Evolutionary conservation across 495 filamentous ascomycete genomes (phyloP), one percentile per base, ranked within the genome.

Genomic region (Thermothielavioides terrestris): DNA sequence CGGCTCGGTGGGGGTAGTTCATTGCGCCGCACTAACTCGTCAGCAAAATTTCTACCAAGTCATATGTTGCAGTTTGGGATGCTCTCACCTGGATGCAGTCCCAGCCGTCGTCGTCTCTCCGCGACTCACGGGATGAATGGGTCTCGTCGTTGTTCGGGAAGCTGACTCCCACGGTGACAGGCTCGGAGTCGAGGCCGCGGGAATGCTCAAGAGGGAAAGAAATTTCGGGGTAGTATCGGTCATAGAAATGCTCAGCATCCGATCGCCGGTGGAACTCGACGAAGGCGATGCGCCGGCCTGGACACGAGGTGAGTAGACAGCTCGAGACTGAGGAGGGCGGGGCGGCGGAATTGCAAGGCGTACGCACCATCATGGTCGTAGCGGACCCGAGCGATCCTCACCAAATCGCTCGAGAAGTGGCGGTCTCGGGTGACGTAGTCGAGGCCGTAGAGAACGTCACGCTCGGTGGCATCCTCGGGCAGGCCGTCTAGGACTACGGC

Each of bases 91-190:
- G 77, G 45, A 78, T 71, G 57, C 88, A 94, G 14, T 74, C 82
- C 88, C 88, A 94, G 56, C 89, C 84, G 22, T 82, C 82, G 20
- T 83, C 84, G 0, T 72, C 73, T 47, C 76, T 72, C 1, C 61
- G 58, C 26, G 62, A 60, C 20, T 71, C 75, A 12, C 57, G 50
- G 50, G 65, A 66, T 49, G 72, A 64, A 48, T 80, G 77, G 35
- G 78, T 77, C 53, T 78, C 72, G 51, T 81, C 77, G 10, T 72
- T 75, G 54, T 68, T 81, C 10, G 77, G 76, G 53, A 81, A 80
- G 39, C 74, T 72, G 22, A 85, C 72, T 50, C 80, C 81, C 14
- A 78, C 74, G 46, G 72, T 75, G 35, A 78, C 65, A 23, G 79
- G 72, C 35, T 78, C 65, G 41, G 67, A 66, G 34, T 63, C 61